Evolutionary conservation across 108 stramenopile species (phyloP), one percentile per base, ranked within the genome.

Genomic region (Bacterosira constricta): DNA sequence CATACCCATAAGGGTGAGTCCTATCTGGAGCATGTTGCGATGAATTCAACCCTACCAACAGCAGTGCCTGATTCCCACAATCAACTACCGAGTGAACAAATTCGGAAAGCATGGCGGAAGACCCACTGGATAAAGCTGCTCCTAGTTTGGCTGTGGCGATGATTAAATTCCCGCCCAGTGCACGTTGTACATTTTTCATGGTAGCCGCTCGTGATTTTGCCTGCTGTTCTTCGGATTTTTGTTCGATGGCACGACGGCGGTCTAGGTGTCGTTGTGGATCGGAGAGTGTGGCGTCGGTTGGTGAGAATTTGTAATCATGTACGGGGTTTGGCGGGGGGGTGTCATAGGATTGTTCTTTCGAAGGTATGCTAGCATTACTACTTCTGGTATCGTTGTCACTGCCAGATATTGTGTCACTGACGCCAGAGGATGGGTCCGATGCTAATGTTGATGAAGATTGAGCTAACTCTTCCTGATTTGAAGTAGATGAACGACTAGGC

Each of bases 51-150:
- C 98, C 97, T 32, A 96, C 70, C 2, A 97, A 64, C 10, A 99
- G 79, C 49, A 99, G 69, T 20, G 85, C 75, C 69, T 99, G 98
- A 78, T 99, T 99, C 0, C 90, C 97, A 54, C 93, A 90, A 77
- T 99, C 98, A 0, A 96, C 96, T 37, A 94, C 85, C 46, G 89
- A 87, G 74, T 99, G 98, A 21, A 99, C 83, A 32, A 97, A 90
- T 74, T 99, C 98, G 13, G 95, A 87, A 42, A 97, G 67, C 97
- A 99, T 97, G 27, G 94, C 90, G 20, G 90, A 88, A 12, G 92
- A 94, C 11, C 97, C 97, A 23, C 88, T 91, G 18, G 86, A 83
- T 45, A 92, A 20, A 75, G 89, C 97, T n/a, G 96, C 96, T 23
- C 79, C 88, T 18, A 96, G 69, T 83, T 99, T 99, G 11, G 94